Evolutionary conservation across 805 yeast genomes (phyloP), one percentile per base, ranked within the genome.

Genomic region (Kurtzmaniella fragi): DNA sequence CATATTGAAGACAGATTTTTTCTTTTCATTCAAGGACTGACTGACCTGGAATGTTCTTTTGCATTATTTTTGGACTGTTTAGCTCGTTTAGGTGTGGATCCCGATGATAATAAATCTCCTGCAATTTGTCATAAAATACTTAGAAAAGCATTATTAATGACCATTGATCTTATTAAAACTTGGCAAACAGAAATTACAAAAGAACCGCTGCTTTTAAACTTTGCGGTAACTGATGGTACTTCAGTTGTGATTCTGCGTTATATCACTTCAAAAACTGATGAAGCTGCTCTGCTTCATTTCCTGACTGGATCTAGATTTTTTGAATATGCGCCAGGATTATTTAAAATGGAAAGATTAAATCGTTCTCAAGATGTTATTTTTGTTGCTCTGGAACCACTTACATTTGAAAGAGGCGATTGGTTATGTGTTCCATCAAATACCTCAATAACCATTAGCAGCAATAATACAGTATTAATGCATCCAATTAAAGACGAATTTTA

Each of bases 351-450:
- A 61, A 74, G 99, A 39, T 69, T 86, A 43, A 95, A 90, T 60
- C 73, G 97, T 39, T 84, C 93, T 8, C 97, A 91, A 60, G 91
- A 88, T 59, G 91, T 93, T 13, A 83, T 91, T n/a, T 84, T 93
- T 82, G 93, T 93, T 36, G 96, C 99, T 1, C 84, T 95, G 13
- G 99, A 93, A 56, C 99, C 99, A 0, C 70, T 93, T 41, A 93
- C 99, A 0, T 93, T 93, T 59, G 98, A 93, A 64, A 69, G 99
- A 40, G 91, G 90, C 30, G 99, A 93, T 62, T 93, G 99, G 99
- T 85, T 91, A 37, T 82, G 96, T 3, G 95, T 93, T 1, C 98
- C 98, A 2, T 84, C 98, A 1, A 93, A 93, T 57, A 84, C 97
- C 3, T 67, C 83, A 1, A 59, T 93, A 12, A 85, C 96, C 0